A percentile compares a stretch with the other conserved stretches of the same genome.
Conservation (phyloP, 306 rosid species). For the Carpinus fangiana region DNA sequence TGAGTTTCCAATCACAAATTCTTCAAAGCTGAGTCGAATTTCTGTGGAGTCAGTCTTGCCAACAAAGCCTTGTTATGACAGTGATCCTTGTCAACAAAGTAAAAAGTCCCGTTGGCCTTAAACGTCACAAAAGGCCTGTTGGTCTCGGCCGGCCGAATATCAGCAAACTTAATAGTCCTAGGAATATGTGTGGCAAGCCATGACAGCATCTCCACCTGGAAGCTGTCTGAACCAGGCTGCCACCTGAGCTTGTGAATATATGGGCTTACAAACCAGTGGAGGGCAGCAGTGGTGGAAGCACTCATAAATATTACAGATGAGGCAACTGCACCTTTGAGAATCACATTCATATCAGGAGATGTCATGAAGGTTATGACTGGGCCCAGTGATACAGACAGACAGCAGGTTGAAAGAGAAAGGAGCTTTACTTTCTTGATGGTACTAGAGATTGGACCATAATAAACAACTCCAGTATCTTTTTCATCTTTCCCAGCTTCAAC, state of each 20-base stretch:
- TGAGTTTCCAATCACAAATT: slow-evolving; percentile 54
- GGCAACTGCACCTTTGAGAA: slow-evolving; percentile 90
- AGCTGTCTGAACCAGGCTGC: slow-evolving; percentile 86
- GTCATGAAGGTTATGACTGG: slow-evolving; percentile 97
- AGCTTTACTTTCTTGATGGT: slow-evolving; percentile 90
- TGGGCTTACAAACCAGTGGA: slow-evolving; percentile 90
- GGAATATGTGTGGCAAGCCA: slow-evolving; percentile 64
- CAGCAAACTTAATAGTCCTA: slow-evolving; percentile 67
- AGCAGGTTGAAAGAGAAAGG: slow-evolving; percentile 90
- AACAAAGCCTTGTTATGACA: slow-evolving; percentile 84
- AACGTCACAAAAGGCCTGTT: slow-evolving; percentile 86
- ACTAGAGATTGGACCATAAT: slow-evolving; percentile 78
- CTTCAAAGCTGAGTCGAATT: slow-evolving; percentile 59
- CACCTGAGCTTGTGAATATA: slow-evolving; percentile 80
- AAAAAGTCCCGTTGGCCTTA: slow-evolving; percentile 70
- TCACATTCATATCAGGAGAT: slow-evolving; percentile 85
- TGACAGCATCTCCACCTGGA: slow-evolving; percentile 80
- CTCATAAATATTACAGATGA: slow-evolving; percentile 74
- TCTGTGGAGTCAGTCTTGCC: slow-evolving; percentile 67
- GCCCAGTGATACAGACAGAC: slow-evolving; percentile 85
- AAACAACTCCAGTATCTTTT: slow-evolving; percentile 59
- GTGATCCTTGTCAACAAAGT: slow-evolving; percentile 74
- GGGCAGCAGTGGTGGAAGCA: slow-evolving; percentile 68
- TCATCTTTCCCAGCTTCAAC: slow-evolving; percentile 47
- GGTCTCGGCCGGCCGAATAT: slow-evolving; percentile 71